These are phyloP conservation scores for Cryptococcus sp. DNA, from an alignment of 1,284 basidiomycete species.

Conservation along the genomic window DNA sequence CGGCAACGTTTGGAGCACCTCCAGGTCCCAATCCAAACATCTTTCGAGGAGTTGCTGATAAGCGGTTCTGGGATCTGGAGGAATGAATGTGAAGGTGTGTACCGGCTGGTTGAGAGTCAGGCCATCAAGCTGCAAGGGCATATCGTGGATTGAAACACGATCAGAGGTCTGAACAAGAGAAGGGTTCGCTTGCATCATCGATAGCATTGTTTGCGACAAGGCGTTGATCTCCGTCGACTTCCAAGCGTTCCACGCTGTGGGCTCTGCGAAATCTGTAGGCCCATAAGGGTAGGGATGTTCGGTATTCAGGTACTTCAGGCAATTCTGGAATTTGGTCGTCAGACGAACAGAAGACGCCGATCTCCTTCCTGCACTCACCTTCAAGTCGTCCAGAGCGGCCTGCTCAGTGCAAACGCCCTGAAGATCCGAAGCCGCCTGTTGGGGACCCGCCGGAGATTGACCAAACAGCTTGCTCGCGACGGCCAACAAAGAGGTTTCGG, in stretches of 20 bases:
- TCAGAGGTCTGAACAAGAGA: conserved; percentile 68
- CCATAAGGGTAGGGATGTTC: conserved; percentile 80
- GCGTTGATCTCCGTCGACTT: conserved; percentile 77
- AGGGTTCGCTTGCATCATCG: conserved; percentile 84
- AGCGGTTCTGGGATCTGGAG: conserved; percentile 79
- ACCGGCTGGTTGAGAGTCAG: conserved; percentile 22
- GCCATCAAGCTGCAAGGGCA: conserved; percentile 25
- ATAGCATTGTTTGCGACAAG: conserved; percentile 83
- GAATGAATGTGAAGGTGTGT: conserved; percentile 66
- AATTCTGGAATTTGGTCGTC: conserved; percentile 61
- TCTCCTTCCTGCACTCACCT: conserved; percentile 57
- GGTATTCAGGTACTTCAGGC: conserved; percentile 86
- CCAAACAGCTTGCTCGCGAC: conserved; percentile 75
- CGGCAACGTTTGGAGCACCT: conserved; percentile 84
- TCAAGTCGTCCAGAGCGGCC: conserved; percentile 80
- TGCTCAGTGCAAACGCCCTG: conserved; percentile 50
- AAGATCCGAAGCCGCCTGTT: conserved; percentile 16
- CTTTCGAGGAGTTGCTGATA: conserved; percentile 82
- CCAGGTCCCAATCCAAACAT: conserved; percentile 83
- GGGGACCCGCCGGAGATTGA: conserved; percentile 30
- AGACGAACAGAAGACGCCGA: not conserved
- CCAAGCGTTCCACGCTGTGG: conserved; percentile 82
- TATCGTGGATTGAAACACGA: conserved; percentile 55
- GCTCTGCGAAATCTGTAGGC: conserved; percentile 79
- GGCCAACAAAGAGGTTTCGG: conserved; percentile 35